A percentile compares a stretch with the other conserved stretches of the same genome.
Conservation (phyloP, 768 basidiomycete species). For the Phlegmacium glaucopus region DNA sequence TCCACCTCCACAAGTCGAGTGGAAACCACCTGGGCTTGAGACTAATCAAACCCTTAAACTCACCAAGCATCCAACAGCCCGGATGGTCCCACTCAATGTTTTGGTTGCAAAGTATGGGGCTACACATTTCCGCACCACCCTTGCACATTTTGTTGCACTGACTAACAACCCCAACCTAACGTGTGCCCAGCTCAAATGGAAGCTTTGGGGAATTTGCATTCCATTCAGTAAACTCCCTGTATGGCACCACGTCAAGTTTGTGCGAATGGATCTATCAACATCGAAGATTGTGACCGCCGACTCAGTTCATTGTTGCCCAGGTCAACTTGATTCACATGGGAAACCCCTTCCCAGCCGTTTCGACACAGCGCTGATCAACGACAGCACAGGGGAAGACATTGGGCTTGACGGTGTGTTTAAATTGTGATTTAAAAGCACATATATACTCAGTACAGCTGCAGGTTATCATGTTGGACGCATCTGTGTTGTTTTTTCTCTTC, state of each 20-base stretch:
- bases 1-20: neutral
- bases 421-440: neutral
- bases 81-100: conserved; percentile 17
- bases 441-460: neutral
- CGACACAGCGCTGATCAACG: conserved; percentile 8
- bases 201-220: conserved; percentile 10
- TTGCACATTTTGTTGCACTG: conserved; percentile 23
- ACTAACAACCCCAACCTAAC: conserved; percentile 15
- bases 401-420: neutral
- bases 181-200: conserved; percentile 11
- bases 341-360: conserved; percentile 12
- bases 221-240: conserved; percentile 24
- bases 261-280: conserved; percentile 1
- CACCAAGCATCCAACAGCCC: conserved; percentile 21
- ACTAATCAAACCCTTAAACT: neutral
- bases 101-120: conserved; percentile 24
- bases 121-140: conserved; percentile 18
- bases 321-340: conserved; percentile 6
- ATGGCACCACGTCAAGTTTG: conserved; percentile 21
- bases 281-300: conserved; percentile 18
- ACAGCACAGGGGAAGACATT: neutral
- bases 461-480: conserved; percentile 5
- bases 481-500: conserved; percentile 9
- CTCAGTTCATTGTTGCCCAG: conserved; percentile 26
- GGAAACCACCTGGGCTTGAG: conserved; percentile 1